Conservation (phyloP, 805 yeast genomes). For the Candida nemodendra region DNA sequence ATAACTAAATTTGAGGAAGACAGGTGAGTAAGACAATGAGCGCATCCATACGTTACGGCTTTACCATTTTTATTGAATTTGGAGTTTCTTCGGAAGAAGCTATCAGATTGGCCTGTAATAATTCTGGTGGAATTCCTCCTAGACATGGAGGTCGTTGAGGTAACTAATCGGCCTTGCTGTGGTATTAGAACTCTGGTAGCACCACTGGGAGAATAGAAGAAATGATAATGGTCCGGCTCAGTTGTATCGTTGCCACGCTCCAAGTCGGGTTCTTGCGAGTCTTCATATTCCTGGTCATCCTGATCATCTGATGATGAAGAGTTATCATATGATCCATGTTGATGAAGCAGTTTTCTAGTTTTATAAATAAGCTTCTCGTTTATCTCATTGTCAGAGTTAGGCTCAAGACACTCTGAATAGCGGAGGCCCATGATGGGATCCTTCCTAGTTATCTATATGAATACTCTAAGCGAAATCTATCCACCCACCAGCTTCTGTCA, state of each 20-base stretch:
- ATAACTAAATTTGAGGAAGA: conserved; percentile 30
- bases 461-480: too few species aligned
- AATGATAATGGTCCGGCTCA: not conserved
- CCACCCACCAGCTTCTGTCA: too few species aligned
- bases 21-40: conserved; percentile 31
- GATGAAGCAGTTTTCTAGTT: conserved; percentile 9
- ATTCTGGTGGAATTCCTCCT: not conserved
- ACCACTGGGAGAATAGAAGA: not conserved
- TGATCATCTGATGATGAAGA: conserved; percentile 11
- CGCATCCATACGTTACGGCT: conserved; percentile 28
- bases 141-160: conserved; percentile 1
- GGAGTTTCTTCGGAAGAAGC: conserved; percentile 12
- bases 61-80: conserved; percentile 21
- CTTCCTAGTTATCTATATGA: too few species aligned
- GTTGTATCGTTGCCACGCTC: too few species aligned
- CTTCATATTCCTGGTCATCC: conserved; percentile 15
- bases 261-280: conserved; percentile 1
- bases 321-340: conserved; percentile 15
- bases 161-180: conserved; percentile 8
- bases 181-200: not conserved
- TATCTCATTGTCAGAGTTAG: conserved; percentile 22
- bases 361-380: conserved; percentile 9
- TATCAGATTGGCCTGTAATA: not conserved
- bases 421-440: conserved; percentile 46
- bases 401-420: conserved; percentile 41